Evolutionary conservation across 164 flowering plant species (phyloP).

Genomic region (Dillenia turbinata): DNA sequence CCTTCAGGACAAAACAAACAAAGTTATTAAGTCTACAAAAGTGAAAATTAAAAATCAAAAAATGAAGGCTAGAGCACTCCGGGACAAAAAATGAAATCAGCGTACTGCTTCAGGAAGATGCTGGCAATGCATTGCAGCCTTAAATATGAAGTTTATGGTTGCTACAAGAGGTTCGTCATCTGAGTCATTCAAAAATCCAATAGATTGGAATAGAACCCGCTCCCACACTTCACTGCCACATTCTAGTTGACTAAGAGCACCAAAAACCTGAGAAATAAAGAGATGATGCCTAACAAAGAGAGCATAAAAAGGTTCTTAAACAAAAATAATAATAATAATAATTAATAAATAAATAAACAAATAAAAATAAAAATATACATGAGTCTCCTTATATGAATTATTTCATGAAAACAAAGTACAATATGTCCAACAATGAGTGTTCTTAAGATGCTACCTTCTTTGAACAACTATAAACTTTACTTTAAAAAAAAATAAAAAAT

Average conservation of each 20-base stretch:
- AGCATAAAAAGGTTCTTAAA: no score
- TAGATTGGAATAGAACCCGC: constrained; percentile 57
- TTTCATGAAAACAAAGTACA: no score
- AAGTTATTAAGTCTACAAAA: not conserved
- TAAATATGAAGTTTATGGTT: constrained; percentile 69
- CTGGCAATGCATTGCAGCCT: constrained; percentile 88
- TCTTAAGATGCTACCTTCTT: no score
- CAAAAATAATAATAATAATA: no score
- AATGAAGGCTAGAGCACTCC: constrained; percentile 4
- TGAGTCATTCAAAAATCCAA: constrained; percentile 59
- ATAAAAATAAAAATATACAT: no score
- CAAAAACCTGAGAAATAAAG: constrained; percentile 59
- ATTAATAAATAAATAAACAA: no score
- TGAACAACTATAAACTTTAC: no score
- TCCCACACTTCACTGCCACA: constrained; percentile 92
- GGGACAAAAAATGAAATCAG: constrained; percentile 5
- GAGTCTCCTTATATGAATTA: no score
- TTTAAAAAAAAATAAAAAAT: not conserved
- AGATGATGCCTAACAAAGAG: not conserved
- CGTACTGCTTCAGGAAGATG: constrained; percentile 93
- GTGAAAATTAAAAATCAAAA: not conserved
- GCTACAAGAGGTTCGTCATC: constrained; percentile 83
- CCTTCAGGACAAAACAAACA: constrained; percentile 44
- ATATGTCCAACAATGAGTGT: no score
- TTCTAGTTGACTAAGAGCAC: constrained; percentile 86